These are phyloP conservation scores for Chlorophyllum brunneum DNA, from an alignment of 768 basidiomycete species.

Conservation along the genomic window DNA sequence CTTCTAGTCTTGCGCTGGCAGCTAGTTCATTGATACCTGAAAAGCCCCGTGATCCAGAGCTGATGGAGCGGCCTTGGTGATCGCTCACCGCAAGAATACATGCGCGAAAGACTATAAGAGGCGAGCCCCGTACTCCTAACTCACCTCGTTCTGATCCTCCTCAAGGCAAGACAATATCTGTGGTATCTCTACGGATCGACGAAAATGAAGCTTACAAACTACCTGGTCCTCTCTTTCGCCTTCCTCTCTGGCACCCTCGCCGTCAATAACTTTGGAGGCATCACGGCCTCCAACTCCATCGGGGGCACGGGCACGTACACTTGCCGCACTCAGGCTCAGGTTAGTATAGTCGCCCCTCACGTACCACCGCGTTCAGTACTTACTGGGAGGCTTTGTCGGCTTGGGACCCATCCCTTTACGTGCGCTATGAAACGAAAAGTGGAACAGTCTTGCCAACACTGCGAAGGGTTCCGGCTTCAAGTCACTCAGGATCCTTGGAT, in stretches of 20 bases:
- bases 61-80: background rate
- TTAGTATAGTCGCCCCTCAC: slow-evolving; percentile 7
- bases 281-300: slow-evolving; percentile 31
- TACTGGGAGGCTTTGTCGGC: too few species aligned
- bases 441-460: slow-evolving; percentile 29
- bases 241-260: slow-evolving; percentile 18
- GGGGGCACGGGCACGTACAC: slow-evolving; percentile 25
- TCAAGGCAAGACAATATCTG: background rate
- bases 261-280: slow-evolving; percentile 28
- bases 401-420: too few species aligned
- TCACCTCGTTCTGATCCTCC: background rate
- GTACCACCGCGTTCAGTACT: too few species aligned
- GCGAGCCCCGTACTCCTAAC: background rate
- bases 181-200: background rate
- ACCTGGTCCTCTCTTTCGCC: slow-evolving; percentile 5
- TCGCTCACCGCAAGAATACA: background rate
- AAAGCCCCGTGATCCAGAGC: too few species aligned
- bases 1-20: too few species aligned
- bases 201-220: background rate
- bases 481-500: slow-evolving; percentile 31
- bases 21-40: too few species aligned
- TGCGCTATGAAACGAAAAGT: slow-evolving; percentile 18
- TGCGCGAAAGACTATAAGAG: background rate
- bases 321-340: slow-evolving; percentile 32
- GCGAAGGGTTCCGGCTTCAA: slow-evolving; percentile 29